These are phyloP conservation scores for Logfia minima DNA, from an alignment of 129 eudicot genomes.

Conservation along the genomic window DNA sequence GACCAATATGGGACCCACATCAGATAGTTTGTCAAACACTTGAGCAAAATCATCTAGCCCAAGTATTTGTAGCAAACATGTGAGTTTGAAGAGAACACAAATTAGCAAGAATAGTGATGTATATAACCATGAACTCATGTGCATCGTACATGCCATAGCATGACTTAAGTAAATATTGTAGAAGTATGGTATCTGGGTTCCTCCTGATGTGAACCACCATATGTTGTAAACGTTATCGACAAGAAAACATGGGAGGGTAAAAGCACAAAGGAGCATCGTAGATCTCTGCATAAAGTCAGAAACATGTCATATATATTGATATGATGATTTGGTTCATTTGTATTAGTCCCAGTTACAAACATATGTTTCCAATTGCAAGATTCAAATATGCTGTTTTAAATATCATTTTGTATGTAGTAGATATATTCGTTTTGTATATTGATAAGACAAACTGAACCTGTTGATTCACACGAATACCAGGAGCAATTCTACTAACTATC, in stretches of 20 bases:
- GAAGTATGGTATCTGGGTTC: conserved; percentile 52
- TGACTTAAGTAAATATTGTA: conserved; percentile 54
- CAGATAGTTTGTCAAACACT: conserved; percentile 59
- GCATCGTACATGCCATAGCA: conserved; percentile 41
- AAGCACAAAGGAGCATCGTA: conserved; percentile 53
- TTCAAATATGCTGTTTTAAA: background rate
- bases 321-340: too few species aligned
- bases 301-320: too few species aligned
- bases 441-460: too few species aligned
- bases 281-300: conserved; percentile 55
- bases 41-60: conserved; percentile 73
- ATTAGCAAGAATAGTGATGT: conserved; percentile 64
- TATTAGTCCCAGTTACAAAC: background rate
- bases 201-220: conserved; percentile 78
- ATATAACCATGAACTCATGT: conserved; percentile 64
- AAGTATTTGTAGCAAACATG: conserved; percentile 76
- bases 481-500: too few species aligned
- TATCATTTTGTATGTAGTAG: background rate
- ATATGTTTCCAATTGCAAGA: background rate
- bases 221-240: conserved; percentile 58
- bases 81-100: conserved; percentile 67
- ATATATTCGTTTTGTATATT: too few species aligned
- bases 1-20: conserved; percentile 53
- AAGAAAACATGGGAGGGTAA: conserved; percentile 63
- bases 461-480: too few species aligned